phyloP scores from a whole-genome alignment of 2,329 filamentous ascomycete genomes.

The Fragosphaeria purpurea region DNA sequence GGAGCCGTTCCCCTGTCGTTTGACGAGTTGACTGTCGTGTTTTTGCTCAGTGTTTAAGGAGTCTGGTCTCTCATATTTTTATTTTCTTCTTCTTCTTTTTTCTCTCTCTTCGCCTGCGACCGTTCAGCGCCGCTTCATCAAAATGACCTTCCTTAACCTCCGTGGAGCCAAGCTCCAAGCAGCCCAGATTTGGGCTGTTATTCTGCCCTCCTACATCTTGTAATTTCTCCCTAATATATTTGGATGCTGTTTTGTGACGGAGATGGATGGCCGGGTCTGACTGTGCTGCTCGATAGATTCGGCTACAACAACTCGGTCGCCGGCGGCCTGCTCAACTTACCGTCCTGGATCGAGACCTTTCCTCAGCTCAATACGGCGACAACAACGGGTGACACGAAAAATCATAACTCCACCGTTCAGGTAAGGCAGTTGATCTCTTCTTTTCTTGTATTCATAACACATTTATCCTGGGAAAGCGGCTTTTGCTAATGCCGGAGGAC shows the following conservation, averaged over 20 bases:
- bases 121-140: not conserved
- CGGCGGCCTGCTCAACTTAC: constrained; percentile 29
- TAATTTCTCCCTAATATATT: not conserved
- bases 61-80: not conserved
- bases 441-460: no score
- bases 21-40: not conserved
- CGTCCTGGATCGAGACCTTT: constrained; percentile 32
- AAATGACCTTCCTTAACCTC: not conserved
- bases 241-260: not conserved
- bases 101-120: not conserved
- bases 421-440: not conserved
- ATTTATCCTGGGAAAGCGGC: no score
- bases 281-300: constrained; percentile 18
- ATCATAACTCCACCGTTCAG: constrained; percentile 25
- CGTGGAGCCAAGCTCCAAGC: constrained; percentile 3
- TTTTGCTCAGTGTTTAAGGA: no score
- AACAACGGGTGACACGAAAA: constrained; percentile 29
- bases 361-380: constrained; percentile 38
- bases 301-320: constrained; percentile 42
- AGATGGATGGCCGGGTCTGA: not conserved
- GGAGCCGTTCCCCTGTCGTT: not conserved
- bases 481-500: not conserved
- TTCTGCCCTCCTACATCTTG: constrained; percentile 1
- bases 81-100: not conserved
- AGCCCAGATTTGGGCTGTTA: constrained; percentile 1